Evolutionary conservation across 2,329 filamentous ascomycete species (phyloP).

Genomic region (Lasiodiplodia hormozganensis): DNA sequence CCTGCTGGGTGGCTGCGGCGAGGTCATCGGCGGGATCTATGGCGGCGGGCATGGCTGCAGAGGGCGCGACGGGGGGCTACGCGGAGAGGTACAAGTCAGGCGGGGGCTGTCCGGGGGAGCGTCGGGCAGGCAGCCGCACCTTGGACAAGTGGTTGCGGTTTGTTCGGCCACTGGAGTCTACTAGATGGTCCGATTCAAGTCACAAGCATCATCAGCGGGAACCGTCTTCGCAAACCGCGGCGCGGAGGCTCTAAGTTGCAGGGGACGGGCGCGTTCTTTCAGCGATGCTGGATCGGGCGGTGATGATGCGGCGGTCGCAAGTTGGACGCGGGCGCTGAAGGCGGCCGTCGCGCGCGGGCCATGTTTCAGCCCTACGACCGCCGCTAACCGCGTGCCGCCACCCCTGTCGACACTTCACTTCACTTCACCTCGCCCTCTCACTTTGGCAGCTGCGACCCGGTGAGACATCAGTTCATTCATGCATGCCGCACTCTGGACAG

Average conservation of each 20-base stretch:
- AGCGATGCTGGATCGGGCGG: slow-evolving; percentile 10
- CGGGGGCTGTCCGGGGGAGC: slow-evolving; percentile 5
- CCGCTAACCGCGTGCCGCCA: background rate
- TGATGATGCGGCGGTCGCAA: slow-evolving; percentile 17
- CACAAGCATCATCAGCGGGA: slow-evolving; percentile 1
- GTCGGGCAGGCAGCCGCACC: slow-evolving; percentile 3
- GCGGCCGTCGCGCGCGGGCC: slow-evolving; percentile 11
- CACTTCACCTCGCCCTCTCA: background rate
- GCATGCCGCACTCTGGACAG: background rate
- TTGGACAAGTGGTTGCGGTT: background rate
- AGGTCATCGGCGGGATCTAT: slow-evolving; percentile 57
- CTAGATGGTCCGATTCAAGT: background rate
- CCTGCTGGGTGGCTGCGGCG: slow-evolving; percentile 57
- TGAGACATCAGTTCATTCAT: background rate
- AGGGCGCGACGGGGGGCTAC: background rate
- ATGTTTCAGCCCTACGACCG: slow-evolving; percentile 19
- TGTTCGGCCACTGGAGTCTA: background rate
- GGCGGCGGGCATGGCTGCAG: slow-evolving; percentile 41
- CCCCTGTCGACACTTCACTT: background rate
- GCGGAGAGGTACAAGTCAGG: background rate
- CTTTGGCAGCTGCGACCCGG: background rate
- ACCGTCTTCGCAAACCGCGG: background rate
- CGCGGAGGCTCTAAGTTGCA: background rate
- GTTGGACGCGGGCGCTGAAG: slow-evolving; percentile 19
- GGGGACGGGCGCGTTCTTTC: slow-evolving; percentile 1